phyloP scores from a whole-genome alignment of 495 filamentous ascomycete genomes.

The Aspergillus nidulans region DNA sequence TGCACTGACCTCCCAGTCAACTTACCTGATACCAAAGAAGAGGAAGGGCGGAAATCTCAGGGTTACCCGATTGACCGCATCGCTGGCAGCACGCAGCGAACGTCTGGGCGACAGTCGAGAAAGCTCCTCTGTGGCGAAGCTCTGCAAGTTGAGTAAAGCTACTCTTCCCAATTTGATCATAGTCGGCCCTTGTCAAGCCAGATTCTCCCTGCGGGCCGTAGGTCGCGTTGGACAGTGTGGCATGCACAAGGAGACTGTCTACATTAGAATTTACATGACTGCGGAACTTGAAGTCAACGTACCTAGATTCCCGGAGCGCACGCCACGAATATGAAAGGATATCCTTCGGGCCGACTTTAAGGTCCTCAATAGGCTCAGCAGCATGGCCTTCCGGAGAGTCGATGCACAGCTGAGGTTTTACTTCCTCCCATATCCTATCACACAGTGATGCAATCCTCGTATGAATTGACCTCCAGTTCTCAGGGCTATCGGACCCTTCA shows the following conservation, averaged over 20 bases:
- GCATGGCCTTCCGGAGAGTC: slow-evolving; percentile 89
- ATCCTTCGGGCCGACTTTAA: slow-evolving; percentile 71
- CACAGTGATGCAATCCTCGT: slow-evolving; percentile 53
- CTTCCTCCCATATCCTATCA: slow-evolving; percentile 64
- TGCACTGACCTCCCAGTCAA: not conserved
- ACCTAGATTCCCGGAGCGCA: slow-evolving; percentile 88
- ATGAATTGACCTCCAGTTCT: slow-evolving; percentile 44
- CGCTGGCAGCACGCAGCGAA: slow-evolving; percentile 71
- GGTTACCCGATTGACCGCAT: slow-evolving; percentile 50
- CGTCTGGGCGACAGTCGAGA: slow-evolving; percentile 85
- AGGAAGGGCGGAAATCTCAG: slow-evolving; percentile 36
- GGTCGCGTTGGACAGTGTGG: slow-evolving; percentile 32
- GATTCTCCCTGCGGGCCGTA: slow-evolving; percentile 32
- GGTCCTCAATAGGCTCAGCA: slow-evolving; percentile 66
- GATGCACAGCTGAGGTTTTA: slow-evolving; percentile 73
- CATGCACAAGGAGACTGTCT: slow-evolving; percentile 51
- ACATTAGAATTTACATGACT: slow-evolving; percentile 24
- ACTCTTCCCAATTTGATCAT: slow-evolving; percentile 56
- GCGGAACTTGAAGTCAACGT: slow-evolving; percentile 7
- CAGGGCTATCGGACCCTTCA: slow-evolving; percentile 7
- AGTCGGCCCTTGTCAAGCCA: slow-evolving; percentile 36
- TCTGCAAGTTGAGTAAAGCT: slow-evolving; percentile 77
- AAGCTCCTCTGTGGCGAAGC: slow-evolving; percentile 86
- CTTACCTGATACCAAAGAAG: slow-evolving; percentile 63
- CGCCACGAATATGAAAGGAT: slow-evolving; percentile 90